Evolutionary conservation across 129 eudicot genomes (phyloP).

Genomic region (Silybum marianum): DNA sequence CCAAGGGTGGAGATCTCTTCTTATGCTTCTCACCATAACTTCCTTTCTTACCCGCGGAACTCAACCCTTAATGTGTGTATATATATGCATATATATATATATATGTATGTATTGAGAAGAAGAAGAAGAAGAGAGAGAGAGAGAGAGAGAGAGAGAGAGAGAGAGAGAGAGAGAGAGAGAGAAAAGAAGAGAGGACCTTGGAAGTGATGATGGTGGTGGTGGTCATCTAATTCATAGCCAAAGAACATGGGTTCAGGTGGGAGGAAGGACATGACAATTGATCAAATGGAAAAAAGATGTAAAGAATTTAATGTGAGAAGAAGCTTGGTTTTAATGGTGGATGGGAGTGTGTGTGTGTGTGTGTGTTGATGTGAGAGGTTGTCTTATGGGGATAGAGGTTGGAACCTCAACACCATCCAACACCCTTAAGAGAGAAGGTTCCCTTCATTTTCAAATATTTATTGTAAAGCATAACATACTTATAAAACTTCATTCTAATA

Average conservation of each 20-base stretch:
- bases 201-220: slow-evolving; percentile 24
- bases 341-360: not conserved
- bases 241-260: slow-evolving; percentile 43
- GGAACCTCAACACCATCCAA: slow-evolving; percentile 1
- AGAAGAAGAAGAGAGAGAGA: no score
- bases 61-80: no score
- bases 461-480: no score
- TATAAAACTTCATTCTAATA: no score
- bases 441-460: not conserved
- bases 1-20: no score
- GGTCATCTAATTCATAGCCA: slow-evolving; percentile 36
- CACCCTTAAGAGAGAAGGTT: slow-evolving; percentile 19
- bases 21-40: no score
- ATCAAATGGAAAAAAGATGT: not conserved
- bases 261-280: slow-evolving; percentile 35
- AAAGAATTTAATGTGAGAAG: slow-evolving; percentile 4
- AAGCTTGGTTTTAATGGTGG: slow-evolving; percentile 22
- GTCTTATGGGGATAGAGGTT: slow-evolving; percentile 28
- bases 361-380: slow-evolving; percentile 33
- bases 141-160: no score
- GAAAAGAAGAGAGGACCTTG: slow-evolving; percentile 22
- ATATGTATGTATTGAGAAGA: not conserved
- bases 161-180: no score
- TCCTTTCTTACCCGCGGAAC: no score
- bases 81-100: not conserved